A percentile compares a stretch with the other conserved stretches of the same genome.
These are phyloP conservation scores for Phytophthora kernoviae DNA, from an alignment of 352 stramenopile genomes.

Conservation along the genomic window DNA sequence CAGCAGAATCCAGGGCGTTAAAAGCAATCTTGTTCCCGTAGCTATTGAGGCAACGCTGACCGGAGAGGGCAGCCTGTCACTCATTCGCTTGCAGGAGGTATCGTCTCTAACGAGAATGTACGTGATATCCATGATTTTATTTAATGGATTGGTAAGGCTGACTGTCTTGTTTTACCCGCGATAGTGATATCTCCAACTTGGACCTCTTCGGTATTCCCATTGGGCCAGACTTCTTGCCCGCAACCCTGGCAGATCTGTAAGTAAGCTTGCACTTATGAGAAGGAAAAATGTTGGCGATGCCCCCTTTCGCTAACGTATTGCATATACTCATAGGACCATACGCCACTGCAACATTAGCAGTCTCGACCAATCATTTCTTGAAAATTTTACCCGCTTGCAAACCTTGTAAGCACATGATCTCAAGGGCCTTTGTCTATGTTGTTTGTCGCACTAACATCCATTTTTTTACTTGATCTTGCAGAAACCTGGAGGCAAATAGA, in stretches of 20 bases:
- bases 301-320: background rate
- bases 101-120: slow-evolving; percentile 35
- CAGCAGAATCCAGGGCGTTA: slow-evolving; percentile 35
- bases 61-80: slow-evolving; percentile 21
- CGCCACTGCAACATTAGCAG: slow-evolving; percentile 35
- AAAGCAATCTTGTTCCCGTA: slow-evolving; percentile 23
- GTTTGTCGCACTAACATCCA: background rate
- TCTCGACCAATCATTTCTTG: slow-evolving; percentile 35
- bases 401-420: slow-evolving; percentile 23
- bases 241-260: slow-evolving; percentile 37
- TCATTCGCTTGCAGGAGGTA: slow-evolving; percentile 27
- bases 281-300: background rate
- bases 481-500: slow-evolving; percentile 37
- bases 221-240: slow-evolving; percentile 30
- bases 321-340: slow-evolving; percentile 22
- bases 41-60: slow-evolving; percentile 21
- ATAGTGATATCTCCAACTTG: slow-evolving; percentile 41
- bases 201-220: slow-evolving; percentile 35
- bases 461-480: slow-evolving; percentile 3
- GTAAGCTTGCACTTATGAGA: slow-evolving; percentile 6
- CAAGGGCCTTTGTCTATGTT: background rate
- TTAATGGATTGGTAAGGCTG: no score
- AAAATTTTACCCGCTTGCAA: slow-evolving; percentile 32
- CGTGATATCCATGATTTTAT: background rate
- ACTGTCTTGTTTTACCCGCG: background rate